These are phyloP conservation scores for Chiua virens DNA, from an alignment of 768 basidiomycete species.

Conservation along the genomic window DNA sequence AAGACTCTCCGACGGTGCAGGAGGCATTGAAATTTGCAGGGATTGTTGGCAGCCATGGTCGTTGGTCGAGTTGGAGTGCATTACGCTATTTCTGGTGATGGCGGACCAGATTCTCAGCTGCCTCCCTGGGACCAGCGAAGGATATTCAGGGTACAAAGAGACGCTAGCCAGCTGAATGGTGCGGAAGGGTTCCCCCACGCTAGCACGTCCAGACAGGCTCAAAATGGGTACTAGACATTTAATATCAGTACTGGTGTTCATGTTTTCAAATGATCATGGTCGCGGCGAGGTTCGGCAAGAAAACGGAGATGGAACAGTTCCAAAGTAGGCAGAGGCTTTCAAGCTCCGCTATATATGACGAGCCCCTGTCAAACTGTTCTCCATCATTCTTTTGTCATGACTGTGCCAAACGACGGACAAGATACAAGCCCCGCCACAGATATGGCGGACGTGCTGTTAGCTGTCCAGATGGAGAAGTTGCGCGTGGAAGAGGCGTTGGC, in stretches of 20 bases:
- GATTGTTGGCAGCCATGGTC: constrained; percentile 44
- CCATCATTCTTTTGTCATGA: background rate
- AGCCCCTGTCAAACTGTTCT: constrained; percentile 10
- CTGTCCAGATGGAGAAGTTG: constrained; percentile 51
- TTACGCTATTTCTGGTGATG: constrained; percentile 27
- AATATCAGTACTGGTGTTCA: background rate
- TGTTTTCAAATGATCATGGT: background rate
- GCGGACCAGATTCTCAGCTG: constrained; percentile 33
- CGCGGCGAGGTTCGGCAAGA: background rate
- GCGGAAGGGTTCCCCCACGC: background rate
- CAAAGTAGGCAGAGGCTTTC: background rate
- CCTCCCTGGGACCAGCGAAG: constrained; percentile 38
- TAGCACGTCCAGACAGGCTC: constrained; percentile 9
- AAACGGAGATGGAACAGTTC: background rate
- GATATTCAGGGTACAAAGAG: constrained; percentile 8
- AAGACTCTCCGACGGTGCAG: constrained; percentile 36
- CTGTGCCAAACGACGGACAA: constrained; percentile 5
- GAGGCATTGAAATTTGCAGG: constrained; percentile 57
- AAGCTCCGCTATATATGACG: constrained; percentile 7
- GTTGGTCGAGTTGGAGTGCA: constrained; percentile 34
- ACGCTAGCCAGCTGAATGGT: background rate
- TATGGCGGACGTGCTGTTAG: constrained; percentile 51
- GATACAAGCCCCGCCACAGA: constrained; percentile 2
- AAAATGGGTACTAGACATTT: constrained; percentile 12
- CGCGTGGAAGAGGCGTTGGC: constrained; percentile 56